Evolutionary conservation across 2,329 filamentous ascomycete genomes (phyloP).

Genomic region (Zalaria sp.): DNA sequence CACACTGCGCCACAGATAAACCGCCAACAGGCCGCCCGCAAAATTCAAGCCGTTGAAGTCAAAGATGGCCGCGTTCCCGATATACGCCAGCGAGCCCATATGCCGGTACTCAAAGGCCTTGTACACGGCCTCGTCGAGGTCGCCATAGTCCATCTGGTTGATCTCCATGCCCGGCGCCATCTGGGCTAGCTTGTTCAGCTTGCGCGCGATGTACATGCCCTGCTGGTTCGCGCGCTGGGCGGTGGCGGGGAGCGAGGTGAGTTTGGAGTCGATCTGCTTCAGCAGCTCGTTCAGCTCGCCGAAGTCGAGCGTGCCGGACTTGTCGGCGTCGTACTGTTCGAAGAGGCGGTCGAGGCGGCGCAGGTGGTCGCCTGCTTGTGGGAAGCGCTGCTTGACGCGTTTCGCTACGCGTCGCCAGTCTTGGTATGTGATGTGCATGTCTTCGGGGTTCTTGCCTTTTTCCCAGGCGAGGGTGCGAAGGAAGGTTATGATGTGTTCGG

Average conservation of each 20-base stretch:
- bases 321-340: constrained; percentile 80
- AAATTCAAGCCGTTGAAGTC: constrained; percentile 70
- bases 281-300: constrained; percentile 80
- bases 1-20: constrained; percentile 90
- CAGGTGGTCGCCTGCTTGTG: constrained; percentile 76
- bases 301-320: constrained; percentile 86
- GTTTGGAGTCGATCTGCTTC: constrained; percentile 82
- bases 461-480: constrained; percentile 83
- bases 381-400: constrained; percentile 77
- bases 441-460: constrained; percentile 77
- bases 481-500: constrained; percentile 81
- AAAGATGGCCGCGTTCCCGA: constrained; percentile 93
- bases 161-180: constrained; percentile 58
- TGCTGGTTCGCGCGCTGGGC: constrained; percentile 95
- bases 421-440: constrained; percentile 68
- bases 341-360: constrained; percentile 86
- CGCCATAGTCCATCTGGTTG: constrained; percentile 77
- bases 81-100: constrained; percentile 81
- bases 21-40: constrained; percentile 74
- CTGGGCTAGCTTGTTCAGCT: constrained; percentile 82
- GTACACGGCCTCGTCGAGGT: constrained; percentile 83
- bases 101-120: constrained; percentile 91
- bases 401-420: constrained; percentile 81
- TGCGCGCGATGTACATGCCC: constrained; percentile 79
- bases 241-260: constrained; percentile 87